Evolutionary conservation across 805 yeast species (phyloP).

Genomic region (Candida multigemmis): DNA sequence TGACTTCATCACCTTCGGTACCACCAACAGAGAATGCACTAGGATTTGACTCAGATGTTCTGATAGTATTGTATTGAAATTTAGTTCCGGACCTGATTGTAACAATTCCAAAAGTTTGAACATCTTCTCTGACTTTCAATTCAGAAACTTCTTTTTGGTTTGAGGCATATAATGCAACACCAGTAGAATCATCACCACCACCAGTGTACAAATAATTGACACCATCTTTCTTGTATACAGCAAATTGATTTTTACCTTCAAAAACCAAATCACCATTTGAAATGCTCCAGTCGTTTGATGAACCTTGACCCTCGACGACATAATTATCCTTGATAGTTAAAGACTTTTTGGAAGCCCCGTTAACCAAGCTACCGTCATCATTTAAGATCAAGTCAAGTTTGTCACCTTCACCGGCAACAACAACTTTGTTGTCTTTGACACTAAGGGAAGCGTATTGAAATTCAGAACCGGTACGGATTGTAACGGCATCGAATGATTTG

Average conservation of each 20-base stretch:
- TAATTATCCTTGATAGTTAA: slow-evolving; percentile 1
- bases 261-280: slow-evolving; percentile 4
- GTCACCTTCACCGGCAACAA: slow-evolving; percentile 5
- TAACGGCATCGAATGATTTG: slow-evolving; percentile 9
- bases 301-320: slow-evolving; percentile 1
- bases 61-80: slow-evolving; percentile 16
- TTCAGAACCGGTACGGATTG: slow-evolving; percentile 15
- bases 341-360: slow-evolving; percentile 3
- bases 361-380: slow-evolving; percentile 6
- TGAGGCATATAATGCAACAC: background rate
- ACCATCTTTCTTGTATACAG: slow-evolving; percentile 1
- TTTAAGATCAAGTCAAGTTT: slow-evolving; percentile 6
- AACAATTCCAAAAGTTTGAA: background rate
- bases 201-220: background rate
- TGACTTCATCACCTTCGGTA: slow-evolving; percentile 14
- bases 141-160: background rate
- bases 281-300: slow-evolving; percentile 5
- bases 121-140: background rate
- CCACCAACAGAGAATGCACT: slow-evolving; percentile 28
- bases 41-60: slow-evolving; percentile 18
- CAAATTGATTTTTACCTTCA: slow-evolving; percentile 2
- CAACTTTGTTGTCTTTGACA: too few relatives aligned
- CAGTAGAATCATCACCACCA: background rate
- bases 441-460: slow-evolving; percentile 13
- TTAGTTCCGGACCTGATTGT: slow-evolving; percentile 8